Evolutionary conservation across 2,329 filamentous ascomycete genomes (phyloP).

Genomic region (Scedosporium aurantiacum): DNA sequence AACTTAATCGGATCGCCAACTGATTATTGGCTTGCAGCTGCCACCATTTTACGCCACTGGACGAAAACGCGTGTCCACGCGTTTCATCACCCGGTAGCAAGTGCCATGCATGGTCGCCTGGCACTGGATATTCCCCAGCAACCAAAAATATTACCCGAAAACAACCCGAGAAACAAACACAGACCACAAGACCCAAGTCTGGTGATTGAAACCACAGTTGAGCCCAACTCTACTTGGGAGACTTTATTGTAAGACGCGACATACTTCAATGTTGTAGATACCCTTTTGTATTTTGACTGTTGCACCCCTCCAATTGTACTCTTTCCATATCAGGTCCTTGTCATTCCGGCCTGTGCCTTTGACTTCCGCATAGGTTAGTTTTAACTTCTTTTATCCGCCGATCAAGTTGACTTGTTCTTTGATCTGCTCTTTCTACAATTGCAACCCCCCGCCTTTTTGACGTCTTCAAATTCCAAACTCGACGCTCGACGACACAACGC

Average conservation of each 20-base stretch:
- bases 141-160: conserved; percentile 4
- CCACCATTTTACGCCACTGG: neutral
- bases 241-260: neutral
- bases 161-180: conserved; percentile 5
- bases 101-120: neutral
- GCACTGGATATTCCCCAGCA: neutral
- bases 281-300: neutral
- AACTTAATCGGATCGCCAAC: too few species aligned
- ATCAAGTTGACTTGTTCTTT: neutral
- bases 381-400: too few species aligned
- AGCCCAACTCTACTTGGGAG: neutral
- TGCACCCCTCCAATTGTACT: neutral
- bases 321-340: neutral
- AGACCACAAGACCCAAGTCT: neutral
- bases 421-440: neutral
- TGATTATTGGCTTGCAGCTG: too few species aligned
- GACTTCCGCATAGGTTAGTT: neutral
- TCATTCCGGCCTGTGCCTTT: neutral
- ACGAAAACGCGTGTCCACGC: neutral
- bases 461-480: neutral
- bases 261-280: too few species aligned
- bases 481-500: neutral
- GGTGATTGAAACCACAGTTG: neutral
- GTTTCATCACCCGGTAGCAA: neutral
- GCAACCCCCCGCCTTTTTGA: neutral